These are phyloP conservation scores for Apophysomyces ossiformis DNA, from an alignment of 371 early-diverging fungal species.

Conservation along the genomic window DNA sequence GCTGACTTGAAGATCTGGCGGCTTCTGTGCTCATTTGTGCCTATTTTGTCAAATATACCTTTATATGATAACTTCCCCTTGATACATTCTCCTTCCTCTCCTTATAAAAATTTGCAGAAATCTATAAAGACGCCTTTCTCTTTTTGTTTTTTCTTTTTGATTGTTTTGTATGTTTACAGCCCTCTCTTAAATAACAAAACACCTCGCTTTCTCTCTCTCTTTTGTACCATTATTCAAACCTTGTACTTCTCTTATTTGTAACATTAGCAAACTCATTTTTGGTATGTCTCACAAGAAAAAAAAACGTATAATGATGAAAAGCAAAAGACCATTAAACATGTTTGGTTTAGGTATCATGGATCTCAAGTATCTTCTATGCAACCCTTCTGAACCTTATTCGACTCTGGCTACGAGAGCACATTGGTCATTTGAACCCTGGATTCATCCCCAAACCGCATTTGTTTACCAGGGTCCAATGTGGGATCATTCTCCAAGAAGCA, in stretches of 20 bases:
- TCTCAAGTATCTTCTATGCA: conserved; percentile 36
- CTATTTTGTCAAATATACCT: conserved; percentile 21
- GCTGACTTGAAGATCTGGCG: conserved; percentile 26
- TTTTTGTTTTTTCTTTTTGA: conserved; percentile 8
- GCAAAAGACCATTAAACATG: background rate
- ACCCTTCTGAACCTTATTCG: conserved; percentile 27
- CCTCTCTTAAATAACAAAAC: background rate
- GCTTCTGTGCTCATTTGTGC: conserved; percentile 12
- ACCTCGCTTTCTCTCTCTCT: background rate
- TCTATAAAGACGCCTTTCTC: conserved; percentile 11
- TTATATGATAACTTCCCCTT: conserved; percentile 18
- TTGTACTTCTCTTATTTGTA: background rate
- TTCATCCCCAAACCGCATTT: conserved; percentile 12
- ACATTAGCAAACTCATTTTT: conserved; percentile 8
- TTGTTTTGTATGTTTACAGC: background rate
- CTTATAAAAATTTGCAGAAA: conserved; percentile 8
- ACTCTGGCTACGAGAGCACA: background rate
- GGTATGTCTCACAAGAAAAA: conserved; percentile 3
- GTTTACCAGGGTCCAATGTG: background rate
- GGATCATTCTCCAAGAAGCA: background rate
- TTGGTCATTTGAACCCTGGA: conserved; percentile 16
- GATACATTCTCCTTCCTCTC: conserved; percentile 16
- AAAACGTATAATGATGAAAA: no score
- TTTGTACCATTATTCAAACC: conserved; percentile 5
- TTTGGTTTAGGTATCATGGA: conserved; percentile 37